Conservation (phyloP, 331 rosid species). For the Stylosanthes scabra region DNA sequence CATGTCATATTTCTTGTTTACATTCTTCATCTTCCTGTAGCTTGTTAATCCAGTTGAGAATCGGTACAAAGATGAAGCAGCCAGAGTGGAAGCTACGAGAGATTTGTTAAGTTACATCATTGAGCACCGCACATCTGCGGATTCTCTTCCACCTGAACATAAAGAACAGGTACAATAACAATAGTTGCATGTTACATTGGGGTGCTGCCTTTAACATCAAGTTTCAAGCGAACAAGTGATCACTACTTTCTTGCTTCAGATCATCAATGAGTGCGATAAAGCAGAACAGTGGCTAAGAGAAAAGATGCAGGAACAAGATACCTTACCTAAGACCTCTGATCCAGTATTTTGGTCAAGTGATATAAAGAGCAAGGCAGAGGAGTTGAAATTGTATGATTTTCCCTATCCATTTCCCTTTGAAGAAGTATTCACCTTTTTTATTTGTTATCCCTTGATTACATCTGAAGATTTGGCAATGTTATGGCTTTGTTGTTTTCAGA, state of each 20-base stretch:
- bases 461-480: conserved; percentile 22
- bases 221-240: conserved; percentile 29
- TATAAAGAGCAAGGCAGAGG: conserved; percentile 42
- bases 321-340: conserved; percentile 46
- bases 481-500: conserved; percentile 58
- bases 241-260: conserved; percentile 40
- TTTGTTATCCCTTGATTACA: conserved; percentile 25
- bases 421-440: conserved; percentile 20
- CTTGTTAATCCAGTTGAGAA: conserved; percentile 75
- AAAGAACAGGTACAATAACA: conserved; percentile 46
- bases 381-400: conserved; percentile 42
- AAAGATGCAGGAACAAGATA: conserved; percentile 48
- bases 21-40: conserved; percentile 49
- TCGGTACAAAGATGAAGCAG: conserved; percentile 74
- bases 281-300: conserved; percentile 58
- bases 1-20: conserved; percentile 28
- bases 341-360: conserved; percentile 55
- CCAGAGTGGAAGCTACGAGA: conserved; percentile 67
- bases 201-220: conserved; percentile 8
- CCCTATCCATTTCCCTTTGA: conserved; percentile 17
- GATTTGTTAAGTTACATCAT: conserved; percentile 47
- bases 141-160: conserved; percentile 39
- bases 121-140: conserved; percentile 45
- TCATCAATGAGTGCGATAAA: conserved; percentile 45
- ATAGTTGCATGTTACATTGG: not conserved